A percentile compares a stretch with the other conserved stretches of the same genome.
Evolutionary conservation across 73 alveolate genomes (phyloP).

Genomic region (Paramecium octaurelia): DNA sequence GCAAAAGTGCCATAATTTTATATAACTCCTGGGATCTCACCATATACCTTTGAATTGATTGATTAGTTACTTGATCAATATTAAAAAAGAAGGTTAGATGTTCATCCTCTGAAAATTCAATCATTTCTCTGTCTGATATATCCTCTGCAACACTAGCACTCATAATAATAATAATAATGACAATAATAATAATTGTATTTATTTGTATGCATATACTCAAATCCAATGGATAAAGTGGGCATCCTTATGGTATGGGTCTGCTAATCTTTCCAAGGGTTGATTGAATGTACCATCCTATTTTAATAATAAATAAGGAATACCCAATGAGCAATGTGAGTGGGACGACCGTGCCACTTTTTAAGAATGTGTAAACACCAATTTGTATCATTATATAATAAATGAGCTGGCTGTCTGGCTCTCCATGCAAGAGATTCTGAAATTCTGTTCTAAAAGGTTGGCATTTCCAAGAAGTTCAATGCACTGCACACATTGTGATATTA

Average conservation of each 20-base stretch:
- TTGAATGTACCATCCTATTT: conserved; percentile 39
- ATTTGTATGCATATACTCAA: conserved; percentile 28
- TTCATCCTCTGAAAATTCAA: conserved; percentile 48
- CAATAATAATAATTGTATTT: background rate
- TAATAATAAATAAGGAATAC: background rate
- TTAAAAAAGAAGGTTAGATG: background rate
- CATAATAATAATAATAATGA: background rate
- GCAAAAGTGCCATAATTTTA: conserved; percentile 30
- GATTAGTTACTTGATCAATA: background rate
- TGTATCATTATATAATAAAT: conserved; percentile 51
- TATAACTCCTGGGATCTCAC: background rate
- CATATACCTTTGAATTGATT: background rate
- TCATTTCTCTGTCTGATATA: conserved; percentile 20
- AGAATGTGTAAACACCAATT: conserved; percentile 43
- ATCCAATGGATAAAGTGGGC: conserved; percentile 60
- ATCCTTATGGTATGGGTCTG: conserved; percentile 64
- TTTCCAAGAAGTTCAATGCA: conserved; percentile 17
- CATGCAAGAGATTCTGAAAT: conserved; percentile 47
- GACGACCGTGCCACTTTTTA: background rate
- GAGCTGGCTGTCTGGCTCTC: conserved; percentile 63
- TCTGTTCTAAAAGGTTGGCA: conserved; percentile 47
- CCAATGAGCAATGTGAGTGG: background rate
- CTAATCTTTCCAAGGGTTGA: conserved; percentile 61
- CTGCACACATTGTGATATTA: conserved; percentile 52
- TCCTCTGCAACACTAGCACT: background rate